These are phyloP conservation scores for Blastocystis sp. DNA, from an alignment of 352 stramenopile species.

Conservation along the genomic window DNA sequence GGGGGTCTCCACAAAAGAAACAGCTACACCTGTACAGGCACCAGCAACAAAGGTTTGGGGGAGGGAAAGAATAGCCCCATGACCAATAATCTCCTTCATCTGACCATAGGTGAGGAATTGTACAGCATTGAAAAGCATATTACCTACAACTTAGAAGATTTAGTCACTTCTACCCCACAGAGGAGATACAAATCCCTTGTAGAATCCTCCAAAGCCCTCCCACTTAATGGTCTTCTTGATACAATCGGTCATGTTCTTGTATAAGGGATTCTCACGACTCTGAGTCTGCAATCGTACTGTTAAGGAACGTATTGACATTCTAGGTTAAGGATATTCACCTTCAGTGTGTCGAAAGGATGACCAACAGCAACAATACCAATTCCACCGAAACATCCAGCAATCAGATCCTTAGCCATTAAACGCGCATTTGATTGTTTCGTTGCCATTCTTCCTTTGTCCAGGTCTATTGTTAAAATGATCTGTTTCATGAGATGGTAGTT, in stretches of 20 bases:
- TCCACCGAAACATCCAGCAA: slow-evolving; percentile 58
- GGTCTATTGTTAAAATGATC: neutral
- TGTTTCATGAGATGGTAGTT: neutral
- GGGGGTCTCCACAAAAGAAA: slow-evolving; percentile 56
- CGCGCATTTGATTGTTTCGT: neutral
- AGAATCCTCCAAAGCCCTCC: slow-evolving; percentile 48
- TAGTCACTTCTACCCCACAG: neutral
- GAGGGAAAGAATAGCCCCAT: slow-evolving; percentile 44
- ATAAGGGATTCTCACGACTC: slow-evolving; percentile 29
- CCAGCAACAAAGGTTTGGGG: slow-evolving; percentile 44
- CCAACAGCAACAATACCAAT: slow-evolving; percentile 62
- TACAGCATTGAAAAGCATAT: slow-evolving; percentile 61
- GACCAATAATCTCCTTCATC: slow-evolving; percentile 51
- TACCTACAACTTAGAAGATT: neutral
- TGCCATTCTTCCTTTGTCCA: neutral
- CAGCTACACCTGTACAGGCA: slow-evolving; percentile 56
- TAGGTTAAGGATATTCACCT: slow-evolving; percentile 53
- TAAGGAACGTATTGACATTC: neutral
- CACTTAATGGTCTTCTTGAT: slow-evolving; percentile 61
- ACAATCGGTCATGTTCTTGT: slow-evolving; percentile 59
- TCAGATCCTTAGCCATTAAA: slow-evolving; percentile 46
- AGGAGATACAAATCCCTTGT: slow-evolving; percentile 60
- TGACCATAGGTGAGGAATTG: slow-evolving; percentile 57
- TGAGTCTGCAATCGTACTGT: slow-evolving; percentile 42
- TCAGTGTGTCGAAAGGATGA: slow-evolving; percentile 62